Percentiles rank a stretch among this genome's conserved stretches.
Evolutionary conservation across 768 basidiomycete species (phyloP).

Genomic region (Lactifluus hygrophoroides): DNA sequence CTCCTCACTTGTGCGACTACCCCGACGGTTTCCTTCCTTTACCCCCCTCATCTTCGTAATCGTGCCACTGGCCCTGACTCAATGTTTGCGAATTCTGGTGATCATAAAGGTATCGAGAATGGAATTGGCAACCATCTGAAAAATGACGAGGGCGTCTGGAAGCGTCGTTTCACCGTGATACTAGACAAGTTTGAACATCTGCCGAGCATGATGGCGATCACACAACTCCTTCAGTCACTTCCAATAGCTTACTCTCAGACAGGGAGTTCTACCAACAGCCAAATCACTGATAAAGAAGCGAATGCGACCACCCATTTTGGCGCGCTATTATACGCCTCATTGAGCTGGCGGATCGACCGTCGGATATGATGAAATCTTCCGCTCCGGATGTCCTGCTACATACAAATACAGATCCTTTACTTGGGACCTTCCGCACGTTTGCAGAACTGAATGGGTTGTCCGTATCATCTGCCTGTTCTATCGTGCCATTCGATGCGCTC

Average conservation of each 20-base stretch:
- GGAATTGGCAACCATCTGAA: not conserved
- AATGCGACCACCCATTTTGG: not conserved
- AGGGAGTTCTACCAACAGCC: not conserved
- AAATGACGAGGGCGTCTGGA: conserved; percentile 33
- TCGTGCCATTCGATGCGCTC: conserved; percentile 73
- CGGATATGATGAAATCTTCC: conserved; percentile 57
- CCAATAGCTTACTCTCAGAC: conserved; percentile 10
- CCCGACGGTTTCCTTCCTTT: conserved; percentile 56
- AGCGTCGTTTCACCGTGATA: conserved; percentile 69
- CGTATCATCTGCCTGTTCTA: conserved; percentile 55
- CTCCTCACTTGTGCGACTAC: conserved; percentile 82
- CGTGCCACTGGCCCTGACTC: conserved; percentile 40
- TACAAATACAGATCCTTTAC: conserved; percentile 64
- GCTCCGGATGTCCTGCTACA: conserved; percentile 56
- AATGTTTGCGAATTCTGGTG: conserved; percentile 37
- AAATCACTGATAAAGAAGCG: not conserved
- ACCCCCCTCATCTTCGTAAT: conserved; percentile 53
- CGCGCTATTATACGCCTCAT: conserved; percentile 82
- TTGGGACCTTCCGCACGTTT: conserved; percentile 70
- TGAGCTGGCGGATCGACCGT: conserved; percentile 64
- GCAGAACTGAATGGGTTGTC: conserved; percentile 60
- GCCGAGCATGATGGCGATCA: conserved; percentile 85
- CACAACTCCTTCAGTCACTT: conserved; percentile 62
- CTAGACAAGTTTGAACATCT: conserved; percentile 87
- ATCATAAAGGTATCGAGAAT: conserved; percentile 4